phyloP scores from a whole-genome alignment of 2,329 filamentous ascomycete species.

The Talaromyces funiculosus region DNA sequence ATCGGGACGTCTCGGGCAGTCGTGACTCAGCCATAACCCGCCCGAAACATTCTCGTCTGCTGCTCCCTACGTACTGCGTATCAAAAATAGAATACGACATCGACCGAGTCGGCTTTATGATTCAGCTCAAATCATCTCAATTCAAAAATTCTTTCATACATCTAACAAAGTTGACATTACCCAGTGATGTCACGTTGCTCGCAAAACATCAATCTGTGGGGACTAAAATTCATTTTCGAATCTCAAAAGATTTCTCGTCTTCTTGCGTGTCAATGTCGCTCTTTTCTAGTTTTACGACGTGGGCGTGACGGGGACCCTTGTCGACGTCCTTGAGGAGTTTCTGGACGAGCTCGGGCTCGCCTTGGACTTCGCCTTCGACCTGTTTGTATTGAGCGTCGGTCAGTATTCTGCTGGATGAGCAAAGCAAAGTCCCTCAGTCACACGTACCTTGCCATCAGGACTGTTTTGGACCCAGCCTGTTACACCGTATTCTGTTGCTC shows the following conservation, averaged over 20 bases:
- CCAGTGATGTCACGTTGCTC: not conserved
- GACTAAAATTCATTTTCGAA: slow-evolving; percentile 27
- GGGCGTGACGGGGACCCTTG: slow-evolving; percentile 65
- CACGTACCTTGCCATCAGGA: slow-evolving; percentile 39
- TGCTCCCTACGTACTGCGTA: too few relatives aligned
- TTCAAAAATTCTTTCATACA: not conserved
- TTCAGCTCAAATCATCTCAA: not conserved
- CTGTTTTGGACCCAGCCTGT: slow-evolving; percentile 48
- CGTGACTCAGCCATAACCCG: not conserved
- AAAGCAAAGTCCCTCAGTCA: too few relatives aligned
- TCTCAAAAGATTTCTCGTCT: slow-evolving; percentile 62
- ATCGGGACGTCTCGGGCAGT: not conserved
- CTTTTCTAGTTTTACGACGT: slow-evolving; percentile 68
- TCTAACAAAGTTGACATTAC: not conserved
- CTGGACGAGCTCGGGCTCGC: slow-evolving; percentile 57
- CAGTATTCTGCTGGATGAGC: too few relatives aligned
- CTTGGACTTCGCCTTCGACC: slow-evolving; percentile 89
- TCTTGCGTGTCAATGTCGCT: slow-evolving; percentile 60
- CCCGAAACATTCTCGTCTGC: not conserved
- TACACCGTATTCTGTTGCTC: slow-evolving; percentile 39
- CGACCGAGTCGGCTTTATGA: not conserved
- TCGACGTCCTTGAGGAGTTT: slow-evolving; percentile 70
- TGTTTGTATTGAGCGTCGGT: slow-evolving; percentile 33
- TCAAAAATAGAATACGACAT: not conserved
- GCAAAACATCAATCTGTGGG: not conserved